Conservation (phyloP, 768 basidiomycete genomes). For the Tephrocybe rancida region DNA sequence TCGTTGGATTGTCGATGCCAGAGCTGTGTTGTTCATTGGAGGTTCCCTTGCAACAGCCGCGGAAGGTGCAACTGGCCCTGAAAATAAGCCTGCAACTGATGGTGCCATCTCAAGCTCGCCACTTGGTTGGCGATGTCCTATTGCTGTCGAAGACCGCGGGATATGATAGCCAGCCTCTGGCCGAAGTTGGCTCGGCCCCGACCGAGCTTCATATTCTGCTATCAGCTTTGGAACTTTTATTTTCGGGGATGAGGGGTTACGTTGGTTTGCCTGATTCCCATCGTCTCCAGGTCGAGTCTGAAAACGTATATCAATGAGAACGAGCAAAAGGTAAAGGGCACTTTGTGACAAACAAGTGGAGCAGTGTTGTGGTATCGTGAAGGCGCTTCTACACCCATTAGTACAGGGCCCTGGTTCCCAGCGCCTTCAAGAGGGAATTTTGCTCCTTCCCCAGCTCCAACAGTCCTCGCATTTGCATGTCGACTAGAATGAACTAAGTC, state of each 20-base stretch:
- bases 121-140: conserved; percentile 16
- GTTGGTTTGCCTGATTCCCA: not conserved
- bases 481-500: too few relatives aligned
- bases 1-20: conserved; percentile 8
- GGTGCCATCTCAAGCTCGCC: not conserved
- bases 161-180: not conserved
- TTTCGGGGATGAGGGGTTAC: not conserved
- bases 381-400: too few relatives aligned
- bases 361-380: too few relatives aligned
- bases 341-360: too few relatives aligned
- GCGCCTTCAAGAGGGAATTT: too few relatives aligned
- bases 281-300: not conserved
- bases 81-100: not conserved
- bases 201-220: conserved; percentile 9
- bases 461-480: too few relatives aligned
- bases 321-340: too few relatives aligned
- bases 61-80: not conserved
- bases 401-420: too few relatives aligned
- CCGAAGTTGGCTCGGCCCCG: not conserved
- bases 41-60: not conserved
- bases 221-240: conserved; percentile 7
- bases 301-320: not conserved
- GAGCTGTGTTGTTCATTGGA: not conserved
- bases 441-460: too few relatives aligned
- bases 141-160: conserved; percentile 16